Evolutionary conservation across 2,329 filamentous ascomycete species (phyloP), one percentile per base, ranked within the genome.

Genomic region (Exserohilum turcica): DNA sequence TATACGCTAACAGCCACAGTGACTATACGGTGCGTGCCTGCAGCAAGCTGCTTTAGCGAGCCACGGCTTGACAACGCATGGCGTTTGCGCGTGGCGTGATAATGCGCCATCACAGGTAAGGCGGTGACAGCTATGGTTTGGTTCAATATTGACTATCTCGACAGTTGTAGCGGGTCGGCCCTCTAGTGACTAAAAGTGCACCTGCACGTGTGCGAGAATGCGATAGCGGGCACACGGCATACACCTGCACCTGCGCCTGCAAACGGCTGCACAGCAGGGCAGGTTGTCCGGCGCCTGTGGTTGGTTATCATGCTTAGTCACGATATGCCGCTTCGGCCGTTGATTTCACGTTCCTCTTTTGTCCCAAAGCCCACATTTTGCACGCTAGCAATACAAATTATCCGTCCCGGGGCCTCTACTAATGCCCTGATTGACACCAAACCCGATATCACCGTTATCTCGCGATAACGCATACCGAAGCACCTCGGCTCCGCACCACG

Each of bases 381-480:
- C n/a, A 28, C 42, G 19, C 35, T 46, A 46, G 18, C 9, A 18
- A 29, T 9, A 48, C 21, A 13, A 40, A 52, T 52, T 15, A 43
- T 52, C 43, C 49, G n/a, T n/a, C n/a, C n/a, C n/a, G n/a, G n/a
- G 43, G 43, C 13, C 43, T 40, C 38, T 35, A 36, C 37, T 15
- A 18, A n/a, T n/a, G n/a, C 24, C 31, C 12, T 13, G 29, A 43
- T 44, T 16, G 45, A 33, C 39, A 39, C 13, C 50, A 48, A 43
- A 10, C 38, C 38, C 38, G 38, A 49, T 32, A 21, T 16, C 16
- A 39, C 19, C 29, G 33, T 36, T 18, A 35, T 50, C 51, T 54
- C 51, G 51, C 51, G 24, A n/a, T 35, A 50, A 37, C 16, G 38
- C 6, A 10, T 43, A 29, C 50, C 50, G 50, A 53, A 53, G 8